Percentiles rank a stretch among this genome's conserved stretches.
phyloP scores from a whole-genome alignment of 2,329 filamentous ascomycete genomes.

The Aquanectria penicillioides region DNA sequence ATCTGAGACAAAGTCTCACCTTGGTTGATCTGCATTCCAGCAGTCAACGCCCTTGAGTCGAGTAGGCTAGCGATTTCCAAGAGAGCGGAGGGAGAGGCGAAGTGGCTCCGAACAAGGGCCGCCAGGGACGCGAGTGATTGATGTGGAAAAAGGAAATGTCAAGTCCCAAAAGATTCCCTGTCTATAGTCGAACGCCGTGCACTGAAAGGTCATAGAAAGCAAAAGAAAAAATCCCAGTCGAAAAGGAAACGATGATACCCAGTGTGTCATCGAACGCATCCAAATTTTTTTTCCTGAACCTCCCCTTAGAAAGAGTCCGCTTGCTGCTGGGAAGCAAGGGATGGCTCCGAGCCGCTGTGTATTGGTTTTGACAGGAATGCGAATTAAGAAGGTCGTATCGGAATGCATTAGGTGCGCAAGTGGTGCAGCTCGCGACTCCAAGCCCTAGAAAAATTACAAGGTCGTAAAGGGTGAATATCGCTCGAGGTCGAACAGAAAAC shows the following conservation, averaged over 20 bases:
- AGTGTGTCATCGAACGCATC: constrained; percentile 26
- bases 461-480: constrained; percentile 35
- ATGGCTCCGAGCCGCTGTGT: constrained; percentile 51
- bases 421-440: constrained; percentile 29
- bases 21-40: constrained; percentile 44
- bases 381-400: constrained; percentile 49
- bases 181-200: constrained; percentile 49
- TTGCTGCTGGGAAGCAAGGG: constrained; percentile 52
- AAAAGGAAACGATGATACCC: constrained; percentile 25
- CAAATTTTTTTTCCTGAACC: constrained; percentile 30
- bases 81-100: constrained; percentile 24
- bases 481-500: constrained; percentile 33
- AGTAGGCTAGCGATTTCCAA: constrained; percentile 18
- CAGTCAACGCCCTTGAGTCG: constrained; percentile 34
- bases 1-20: constrained; percentile 46
- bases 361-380: constrained; percentile 46
- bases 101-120: constrained; percentile 1
- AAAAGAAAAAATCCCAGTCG: constrained; percentile 26
- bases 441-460: constrained; percentile 36
- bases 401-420: constrained; percentile 43
- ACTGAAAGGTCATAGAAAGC: constrained; percentile 30
- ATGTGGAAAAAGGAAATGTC: constrained; percentile 26
- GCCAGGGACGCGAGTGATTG: constrained; percentile 21
- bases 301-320: constrained; percentile 37
- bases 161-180: constrained; percentile 36